A percentile compares a stretch with the other conserved stretches of the same genome.
phyloP scores from a whole-genome alignment of 352 stramenopile species.

The Globisporangium alternatum region DNA sequence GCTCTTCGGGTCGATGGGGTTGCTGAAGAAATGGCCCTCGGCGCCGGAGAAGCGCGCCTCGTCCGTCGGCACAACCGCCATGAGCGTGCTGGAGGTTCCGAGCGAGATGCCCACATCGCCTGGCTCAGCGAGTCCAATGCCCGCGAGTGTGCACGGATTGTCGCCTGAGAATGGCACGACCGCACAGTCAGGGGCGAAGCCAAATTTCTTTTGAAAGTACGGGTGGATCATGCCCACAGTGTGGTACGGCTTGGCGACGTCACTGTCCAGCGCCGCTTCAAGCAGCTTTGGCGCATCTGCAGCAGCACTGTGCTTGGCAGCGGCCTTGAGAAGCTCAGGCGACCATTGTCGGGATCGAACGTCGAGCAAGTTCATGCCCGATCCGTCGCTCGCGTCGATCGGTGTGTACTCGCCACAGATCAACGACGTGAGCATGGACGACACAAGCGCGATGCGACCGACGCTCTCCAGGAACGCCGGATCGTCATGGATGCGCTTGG shows the following conservation, averaged over 20 bases:
- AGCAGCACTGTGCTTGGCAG: slow-evolving; percentile 21
- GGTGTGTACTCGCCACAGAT: slow-evolving; percentile 57
- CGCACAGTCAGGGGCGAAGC: slow-evolving; percentile 45
- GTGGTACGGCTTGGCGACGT: slow-evolving; percentile 47
- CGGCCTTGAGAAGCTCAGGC: slow-evolving; percentile 38
- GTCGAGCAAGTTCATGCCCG: slow-evolving; percentile 85
- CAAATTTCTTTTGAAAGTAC: slow-evolving; percentile 71
- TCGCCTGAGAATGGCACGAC: slow-evolving; percentile 81
- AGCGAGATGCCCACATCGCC: slow-evolving; percentile 65
- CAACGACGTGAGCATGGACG: slow-evolving; percentile 75
- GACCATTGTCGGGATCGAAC: slow-evolving; percentile 59
- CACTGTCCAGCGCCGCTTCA: slow-evolving; percentile 30
- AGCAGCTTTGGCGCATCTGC: slow-evolving; percentile 6
- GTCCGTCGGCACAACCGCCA: slow-evolving; percentile 44
- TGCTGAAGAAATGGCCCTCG: slow-evolving; percentile 84
- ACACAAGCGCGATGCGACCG: slow-evolving; percentile 52
- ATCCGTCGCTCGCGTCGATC: slow-evolving; percentile 79
- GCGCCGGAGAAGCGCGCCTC: slow-evolving; percentile 43
- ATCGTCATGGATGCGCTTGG: slow-evolving; percentile 50
- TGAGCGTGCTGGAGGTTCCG: slow-evolving; percentile 62
- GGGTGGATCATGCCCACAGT: slow-evolving; percentile 41
- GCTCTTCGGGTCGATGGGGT: slow-evolving; percentile 65
- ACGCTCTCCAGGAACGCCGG: slow-evolving; percentile 40
- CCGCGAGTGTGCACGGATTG: slow-evolving; percentile 75
- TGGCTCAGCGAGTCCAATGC: slow-evolving; percentile 49